These are phyloP conservation scores for Astrothelium subdiscretum DNA, from an alignment of 495 filamentous ascomycete genomes.

Conservation along the genomic window DNA sequence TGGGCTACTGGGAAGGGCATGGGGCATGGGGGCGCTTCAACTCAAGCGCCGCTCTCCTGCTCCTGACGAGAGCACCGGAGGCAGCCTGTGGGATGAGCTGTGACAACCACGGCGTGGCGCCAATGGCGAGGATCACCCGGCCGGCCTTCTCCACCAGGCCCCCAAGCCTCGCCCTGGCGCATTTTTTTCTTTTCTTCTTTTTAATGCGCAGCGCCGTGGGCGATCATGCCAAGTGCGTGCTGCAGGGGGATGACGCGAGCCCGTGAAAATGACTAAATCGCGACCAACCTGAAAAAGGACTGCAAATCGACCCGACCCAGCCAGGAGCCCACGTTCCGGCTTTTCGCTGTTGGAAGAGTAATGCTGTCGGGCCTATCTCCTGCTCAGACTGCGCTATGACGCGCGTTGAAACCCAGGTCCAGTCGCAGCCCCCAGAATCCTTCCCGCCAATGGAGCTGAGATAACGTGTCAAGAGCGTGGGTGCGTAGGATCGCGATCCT, in stretches of 20 bases:
- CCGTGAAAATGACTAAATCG: not conserved
- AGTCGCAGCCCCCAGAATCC: not conserved
- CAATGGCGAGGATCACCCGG: slow-evolving; percentile 34
- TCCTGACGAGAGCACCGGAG: not conserved
- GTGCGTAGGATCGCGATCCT: not conserved
- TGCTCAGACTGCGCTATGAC: not conserved
- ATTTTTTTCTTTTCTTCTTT: not conserved
- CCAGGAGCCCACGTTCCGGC: not conserved
- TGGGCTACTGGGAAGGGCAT: not conserved
- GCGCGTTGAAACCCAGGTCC: not conserved
- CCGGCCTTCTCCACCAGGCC: slow-evolving; percentile 31
- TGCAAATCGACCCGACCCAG: not conserved
- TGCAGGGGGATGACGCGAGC: not conserved
- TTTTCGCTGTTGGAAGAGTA: not conserved
- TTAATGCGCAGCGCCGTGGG: not conserved
- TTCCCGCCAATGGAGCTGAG: not conserved
- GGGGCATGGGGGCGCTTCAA: not conserved
- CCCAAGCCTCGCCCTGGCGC: not conserved
- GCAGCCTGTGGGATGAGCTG: not conserved
- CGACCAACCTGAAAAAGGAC: not conserved
- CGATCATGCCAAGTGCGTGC: not conserved
- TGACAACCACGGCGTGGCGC: not conserved
- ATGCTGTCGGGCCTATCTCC: not conserved
- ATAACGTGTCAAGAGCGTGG: slow-evolving; percentile 2
- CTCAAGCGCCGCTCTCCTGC: not conserved